phyloP scores from a whole-genome alignment of 306 rosid genomes.

The Trifolium pratense region DNA sequence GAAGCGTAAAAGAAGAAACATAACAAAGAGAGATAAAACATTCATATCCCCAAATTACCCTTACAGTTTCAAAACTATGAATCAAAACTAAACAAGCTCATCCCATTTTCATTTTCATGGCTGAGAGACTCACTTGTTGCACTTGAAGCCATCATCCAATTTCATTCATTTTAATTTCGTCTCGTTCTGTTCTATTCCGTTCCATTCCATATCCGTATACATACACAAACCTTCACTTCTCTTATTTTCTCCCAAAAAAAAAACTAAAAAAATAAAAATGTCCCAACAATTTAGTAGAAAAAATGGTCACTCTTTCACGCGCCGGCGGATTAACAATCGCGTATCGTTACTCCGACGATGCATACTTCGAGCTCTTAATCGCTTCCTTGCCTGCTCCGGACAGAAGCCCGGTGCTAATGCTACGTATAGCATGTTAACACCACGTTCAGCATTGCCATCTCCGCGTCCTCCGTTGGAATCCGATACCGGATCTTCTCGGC shows the following conservation, averaged over 20 bases:
- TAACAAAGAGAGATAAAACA: neutral
- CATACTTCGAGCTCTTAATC: slow-evolving; percentile 58
- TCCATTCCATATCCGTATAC: neutral
- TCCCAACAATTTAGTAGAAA: slow-evolving; percentile 34
- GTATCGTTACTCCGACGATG: slow-evolving; percentile 65
- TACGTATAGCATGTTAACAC: slow-evolving; percentile 54
- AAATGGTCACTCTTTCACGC: slow-evolving; percentile 32
- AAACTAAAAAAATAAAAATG: slow-evolving; percentile 33
- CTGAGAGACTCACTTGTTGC: slow-evolving; percentile 53
- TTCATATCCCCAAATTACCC: slow-evolving; percentile 47
- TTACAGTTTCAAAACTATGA: slow-evolving; percentile 41
- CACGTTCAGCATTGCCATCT: slow-evolving; percentile 41
- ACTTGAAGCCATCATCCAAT: slow-evolving; percentile 56
- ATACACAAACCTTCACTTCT: neutral
- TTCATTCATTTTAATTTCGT: neutral
- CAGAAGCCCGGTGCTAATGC: slow-evolving; percentile 48
- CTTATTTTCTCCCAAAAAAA: neutral
- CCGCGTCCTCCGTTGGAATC: neutral
- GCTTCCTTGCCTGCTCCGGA: slow-evolving; percentile 56
- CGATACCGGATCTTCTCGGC: neutral
- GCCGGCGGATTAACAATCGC: slow-evolving; percentile 53
- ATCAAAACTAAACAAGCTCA: slow-evolving; percentile 39
- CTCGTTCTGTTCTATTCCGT: neutral
- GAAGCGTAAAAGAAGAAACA: slow-evolving; percentile 44
- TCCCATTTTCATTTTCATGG: slow-evolving; percentile 60